Base-by-base conservation (phyloP, 192 early-diverging fungal genomes). In the Backusella australiensis region DNA sequence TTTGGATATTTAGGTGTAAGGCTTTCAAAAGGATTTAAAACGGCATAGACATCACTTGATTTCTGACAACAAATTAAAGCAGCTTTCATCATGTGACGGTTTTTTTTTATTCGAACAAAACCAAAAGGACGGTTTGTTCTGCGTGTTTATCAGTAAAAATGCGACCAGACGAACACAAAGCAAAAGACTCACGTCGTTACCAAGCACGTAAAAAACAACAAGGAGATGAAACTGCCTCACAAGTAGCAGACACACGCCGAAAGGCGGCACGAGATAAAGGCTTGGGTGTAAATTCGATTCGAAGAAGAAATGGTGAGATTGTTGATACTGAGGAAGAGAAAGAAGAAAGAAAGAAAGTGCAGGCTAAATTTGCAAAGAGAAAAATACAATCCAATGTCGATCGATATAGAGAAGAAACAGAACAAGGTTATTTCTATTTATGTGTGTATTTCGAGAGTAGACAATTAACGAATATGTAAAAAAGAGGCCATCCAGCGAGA, bases 161-260 rank as follows among this genome's bases (percentile, higher is more conserved):
- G 80, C 38, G 80, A 67, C 80, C 80, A 9, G 80, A 81, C 41
- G 76, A 77, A 38, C 80, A 81, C 21, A 81, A 81, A 75, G 72
- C 80, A 41, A 81, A 78, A 32, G 69, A 77, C 6, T 78, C 80
- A 6, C 76, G 76, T 17, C 44, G 72, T 41, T 81, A 81, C 39
- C 80, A 81, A 52, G 35, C 68, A 39, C 38, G 36, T n/a, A 74
- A 81, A 29, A 75, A 77, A 53, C 34, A 78, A 23, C 76, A 78
- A 36, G 80, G 80, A 2, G 76, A 81, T 53, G 8, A 23, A 1
- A 42, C 52, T 26, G 80, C 80, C 21, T 52, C 73, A 19, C 72
- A 75, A 34, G 36, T 78, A 32, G 76, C 76, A 9, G 68, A 71
- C 53, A 66, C 67, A 19, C 71, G 80, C 29, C 34, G 67, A 23